Evolutionary conservation across 257 asterid species (phyloP).

Genomic region (Lavandula angustifolia): DNA sequence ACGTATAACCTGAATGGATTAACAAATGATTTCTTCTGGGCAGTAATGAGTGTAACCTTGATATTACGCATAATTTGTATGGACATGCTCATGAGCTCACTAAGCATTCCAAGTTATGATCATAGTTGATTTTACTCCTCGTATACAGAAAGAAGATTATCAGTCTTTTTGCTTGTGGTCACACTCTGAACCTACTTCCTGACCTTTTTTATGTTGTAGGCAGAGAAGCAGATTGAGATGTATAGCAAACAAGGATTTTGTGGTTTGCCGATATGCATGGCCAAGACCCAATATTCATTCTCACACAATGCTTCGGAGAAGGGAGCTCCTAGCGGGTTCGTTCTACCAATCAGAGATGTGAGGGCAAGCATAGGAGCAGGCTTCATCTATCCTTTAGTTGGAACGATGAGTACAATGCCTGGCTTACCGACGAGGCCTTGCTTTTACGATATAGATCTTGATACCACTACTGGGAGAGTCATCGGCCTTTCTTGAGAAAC

Average conservation of each 20-base stretch:
- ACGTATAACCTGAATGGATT: not conserved
- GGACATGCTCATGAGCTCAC: constrained; percentile 3
- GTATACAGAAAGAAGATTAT: not conserved
- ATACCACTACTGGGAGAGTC: constrained; percentile 76
- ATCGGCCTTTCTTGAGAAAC: constrained; percentile 80
- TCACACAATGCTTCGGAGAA: constrained; percentile 75
- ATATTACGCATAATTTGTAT: not conserved
- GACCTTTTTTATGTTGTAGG: constrained; percentile 40
- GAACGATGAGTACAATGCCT: constrained; percentile 99
- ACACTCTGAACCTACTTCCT: not conserved
- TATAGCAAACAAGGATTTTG: constrained; percentile 85
- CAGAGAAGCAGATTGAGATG: constrained; percentile 93
- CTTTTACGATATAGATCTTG: constrained; percentile 91
- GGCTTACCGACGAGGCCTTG: constrained; percentile 97
- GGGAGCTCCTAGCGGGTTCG: constrained; percentile 92
- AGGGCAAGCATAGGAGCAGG: constrained; percentile 97
- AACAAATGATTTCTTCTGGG: not conserved
- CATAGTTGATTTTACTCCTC: not conserved
- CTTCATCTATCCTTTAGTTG: constrained; percentile 88
- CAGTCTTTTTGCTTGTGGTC: not conserved
- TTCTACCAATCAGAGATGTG: constrained; percentile 86
- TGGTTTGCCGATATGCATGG: constrained; percentile 94
- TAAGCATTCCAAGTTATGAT: too few relatives aligned
- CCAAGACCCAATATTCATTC: constrained; percentile 95
- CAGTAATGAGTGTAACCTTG: not conserved